These are phyloP conservation scores for Talaromyces sp. DNA, from an alignment of 2,329 filamentous ascomycete species.

Conservation along the genomic window DNA sequence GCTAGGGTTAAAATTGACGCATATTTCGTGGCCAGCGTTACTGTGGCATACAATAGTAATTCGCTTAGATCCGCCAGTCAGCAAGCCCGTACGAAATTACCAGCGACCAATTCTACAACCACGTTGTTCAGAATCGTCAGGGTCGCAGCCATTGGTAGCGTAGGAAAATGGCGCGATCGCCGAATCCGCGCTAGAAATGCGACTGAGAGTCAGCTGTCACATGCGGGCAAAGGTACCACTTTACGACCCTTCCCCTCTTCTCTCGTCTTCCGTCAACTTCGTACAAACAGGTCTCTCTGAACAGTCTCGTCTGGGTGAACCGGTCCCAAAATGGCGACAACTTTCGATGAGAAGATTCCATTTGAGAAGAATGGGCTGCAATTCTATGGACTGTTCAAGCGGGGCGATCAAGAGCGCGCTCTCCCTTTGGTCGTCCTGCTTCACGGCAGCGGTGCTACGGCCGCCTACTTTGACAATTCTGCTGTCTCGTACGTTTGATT, in stretches of 20 bases:
- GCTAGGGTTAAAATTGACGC: not conserved
- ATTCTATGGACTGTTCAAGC: slow-evolving; percentile 18
- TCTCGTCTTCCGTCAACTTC: not conserved
- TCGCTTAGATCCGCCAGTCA: not conserved
- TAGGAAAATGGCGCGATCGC: not conserved
- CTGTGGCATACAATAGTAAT: no score
- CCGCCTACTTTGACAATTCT: slow-evolving; percentile 22
- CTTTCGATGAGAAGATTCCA: slow-evolving; percentile 19
- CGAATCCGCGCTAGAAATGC: not conserved
- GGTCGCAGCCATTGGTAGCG: not conserved
- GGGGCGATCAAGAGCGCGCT: slow-evolving; percentile 10
- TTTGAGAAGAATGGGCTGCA: slow-evolving; percentile 16
- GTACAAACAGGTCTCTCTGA: not conserved
- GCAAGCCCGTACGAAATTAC: not conserved
- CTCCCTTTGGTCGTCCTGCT: slow-evolving; percentile 18
- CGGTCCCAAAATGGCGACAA: slow-evolving; percentile 13
- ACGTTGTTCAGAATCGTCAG: not conserved
- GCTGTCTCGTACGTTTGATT: slow-evolving; percentile 19
- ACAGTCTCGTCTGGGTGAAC: not conserved
- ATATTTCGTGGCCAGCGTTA: no score
- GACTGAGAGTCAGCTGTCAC: not conserved
- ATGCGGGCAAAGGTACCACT: no score
- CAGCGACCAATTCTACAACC: not conserved
- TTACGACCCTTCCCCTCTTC: not conserved
- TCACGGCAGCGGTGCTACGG: slow-evolving; percentile 21